Evolutionary conservation across 108 stramenopile genomes (phyloP).

Genomic region (Seminavis robusta): DNA sequence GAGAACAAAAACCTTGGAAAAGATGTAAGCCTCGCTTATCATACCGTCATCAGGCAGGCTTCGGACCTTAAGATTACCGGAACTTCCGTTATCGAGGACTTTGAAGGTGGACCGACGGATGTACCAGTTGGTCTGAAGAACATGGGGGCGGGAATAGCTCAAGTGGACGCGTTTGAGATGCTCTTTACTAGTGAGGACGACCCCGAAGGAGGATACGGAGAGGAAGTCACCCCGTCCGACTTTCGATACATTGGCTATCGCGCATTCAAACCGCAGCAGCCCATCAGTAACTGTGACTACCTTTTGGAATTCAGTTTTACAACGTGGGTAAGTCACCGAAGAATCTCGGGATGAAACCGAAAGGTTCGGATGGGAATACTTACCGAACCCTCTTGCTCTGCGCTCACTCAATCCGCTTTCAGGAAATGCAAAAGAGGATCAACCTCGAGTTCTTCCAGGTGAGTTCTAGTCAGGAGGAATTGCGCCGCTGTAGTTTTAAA

Average conservation of each 20-base stretch:
- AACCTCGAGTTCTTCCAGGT: too few relatives aligned
- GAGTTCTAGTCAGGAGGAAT: too few relatives aligned
- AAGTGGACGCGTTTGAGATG: constrained; percentile 25
- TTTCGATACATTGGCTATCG: constrained; percentile 26
- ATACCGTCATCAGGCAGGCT: constrained; percentile 12
- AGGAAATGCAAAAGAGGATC: too few relatives aligned
- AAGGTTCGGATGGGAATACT: too few relatives aligned
- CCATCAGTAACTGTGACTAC: constrained; percentile 12
- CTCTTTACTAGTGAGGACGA: constrained; percentile 14
- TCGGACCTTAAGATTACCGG: background rate
- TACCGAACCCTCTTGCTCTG: too few relatives aligned
- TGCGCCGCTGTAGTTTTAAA: too few relatives aligned
- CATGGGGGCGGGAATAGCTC: constrained; percentile 20
- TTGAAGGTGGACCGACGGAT: constrained; percentile 7
- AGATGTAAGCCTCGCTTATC: constrained; percentile 21
- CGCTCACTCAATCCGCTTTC: too few relatives aligned
- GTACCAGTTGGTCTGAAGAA: constrained; percentile 2
- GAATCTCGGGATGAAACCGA: background rate
- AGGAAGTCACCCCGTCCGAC: constrained; percentile 3
- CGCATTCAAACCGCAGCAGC: background rate
- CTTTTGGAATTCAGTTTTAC: constrained; percentile 25
- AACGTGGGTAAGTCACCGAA: constrained; percentile 15
- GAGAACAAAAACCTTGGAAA: background rate
- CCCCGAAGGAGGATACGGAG: constrained; percentile 1
- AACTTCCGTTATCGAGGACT: background rate